Base-by-base conservation (phyloP, 1,139 yeast species). In the Kazachstania sp. region DNA sequence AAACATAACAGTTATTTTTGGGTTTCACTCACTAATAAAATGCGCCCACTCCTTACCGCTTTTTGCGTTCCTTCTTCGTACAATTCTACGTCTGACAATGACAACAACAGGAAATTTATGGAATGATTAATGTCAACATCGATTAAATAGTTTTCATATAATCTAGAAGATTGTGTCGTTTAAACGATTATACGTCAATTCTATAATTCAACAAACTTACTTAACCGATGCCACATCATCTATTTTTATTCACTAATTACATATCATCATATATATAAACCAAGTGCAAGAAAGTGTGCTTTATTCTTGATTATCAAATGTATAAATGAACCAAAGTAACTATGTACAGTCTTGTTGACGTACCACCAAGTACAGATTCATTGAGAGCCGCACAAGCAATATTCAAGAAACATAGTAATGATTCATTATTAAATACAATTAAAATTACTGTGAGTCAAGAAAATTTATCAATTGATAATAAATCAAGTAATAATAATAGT, bases 311-410 rank as follows among this genome's bases (percentile, higher is more conserved):
- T 23, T 23, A 23, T 9, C 6, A 23, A 23, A 7, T 23, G 28
- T 4, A 23, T 4, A 23, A 23, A 7, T 23, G 28, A 23, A 23
- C 8, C 5, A 9, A 23, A 4, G 9, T n/a, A 23, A 23, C 8
- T 23, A 23, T 23, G 28, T 23, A 23, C 8, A 23, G 28, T 23
- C 28, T 23, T 7, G 28, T 19, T 26, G 23, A 37, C 23, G 28
- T 20, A 13, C 30, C 23, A 20, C 23, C 39, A 5, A 48, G 47
- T 47, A 48, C 39, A 18, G 54, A 54, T 34, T 54, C 57, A 2
- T 41, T 54, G 39, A 48, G 48, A 34, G 57, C 57, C 29, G 57
- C 57, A 2, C 54, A 52, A 29, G 49, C 51, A n/a, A 54, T 54
- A 28, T 54, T 54, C 35, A 54, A 52, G 32, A 52, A 50, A 31